phyloP scores from a whole-genome alignment of 495 filamentous ascomycete genomes.

The Chaetomium fimeti region DNA sequence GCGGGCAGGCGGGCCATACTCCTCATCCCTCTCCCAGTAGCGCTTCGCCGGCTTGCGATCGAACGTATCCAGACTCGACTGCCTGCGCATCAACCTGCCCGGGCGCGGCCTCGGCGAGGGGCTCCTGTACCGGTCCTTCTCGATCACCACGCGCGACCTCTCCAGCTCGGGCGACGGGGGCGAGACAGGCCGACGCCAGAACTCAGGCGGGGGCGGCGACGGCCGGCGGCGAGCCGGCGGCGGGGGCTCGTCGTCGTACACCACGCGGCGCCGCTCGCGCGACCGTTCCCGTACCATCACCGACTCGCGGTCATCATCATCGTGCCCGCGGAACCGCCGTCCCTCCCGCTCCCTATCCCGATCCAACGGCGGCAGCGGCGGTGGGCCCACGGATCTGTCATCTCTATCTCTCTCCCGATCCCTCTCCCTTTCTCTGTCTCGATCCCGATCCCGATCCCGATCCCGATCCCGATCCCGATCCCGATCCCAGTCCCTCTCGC shows the following conservation, averaged over 20 bases:
- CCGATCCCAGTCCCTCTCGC: background rate
- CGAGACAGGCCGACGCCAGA: conserved; percentile 21
- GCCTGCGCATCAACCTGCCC: conserved; percentile 36
- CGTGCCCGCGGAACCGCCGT: background rate
- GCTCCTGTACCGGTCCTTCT: conserved; percentile 39
- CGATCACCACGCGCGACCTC: conserved; percentile 34
- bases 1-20: conserved; percentile 44
- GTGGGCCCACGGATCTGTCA: background rate
- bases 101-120: conserved; percentile 36
- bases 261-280: background rate
- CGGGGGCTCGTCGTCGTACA: conserved; percentile 33
- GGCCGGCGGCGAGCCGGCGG: conserved; percentile 7
- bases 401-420: no score
- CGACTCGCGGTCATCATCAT: background rate
- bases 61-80: conserved; percentile 51
- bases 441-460: background rate
- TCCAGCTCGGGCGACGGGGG: conserved; percentile 37
- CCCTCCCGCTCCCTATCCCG: conserved; percentile 1
- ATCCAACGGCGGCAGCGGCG: background rate
- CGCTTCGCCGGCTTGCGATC: conserved; percentile 49
- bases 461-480: conserved; percentile 7
- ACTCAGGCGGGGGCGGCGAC: conserved; percentile 11
- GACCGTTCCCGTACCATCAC: background rate
- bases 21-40: conserved; percentile 42
- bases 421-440: background rate